Percentiles rank a stretch among this genome's conserved stretches.
Conservation (phyloP, 805 yeast genomes). For the Yarrowia divulgata region DNA sequence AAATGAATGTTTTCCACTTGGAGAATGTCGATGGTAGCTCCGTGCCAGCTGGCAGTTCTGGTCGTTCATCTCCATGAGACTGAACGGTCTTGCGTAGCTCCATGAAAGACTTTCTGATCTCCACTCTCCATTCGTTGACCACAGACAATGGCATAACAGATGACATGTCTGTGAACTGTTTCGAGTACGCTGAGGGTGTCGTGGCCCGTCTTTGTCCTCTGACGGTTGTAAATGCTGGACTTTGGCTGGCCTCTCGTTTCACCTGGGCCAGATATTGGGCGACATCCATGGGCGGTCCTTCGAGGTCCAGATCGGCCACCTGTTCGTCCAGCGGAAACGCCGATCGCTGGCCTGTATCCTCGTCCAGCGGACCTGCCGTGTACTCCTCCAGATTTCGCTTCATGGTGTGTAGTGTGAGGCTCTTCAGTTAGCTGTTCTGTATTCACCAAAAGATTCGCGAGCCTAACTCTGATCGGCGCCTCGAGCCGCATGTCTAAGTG, state of each 20-base stretch:
- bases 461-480: slow-evolving; percentile 1
- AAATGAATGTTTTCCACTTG: slow-evolving; percentile 56
- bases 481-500: background rate
- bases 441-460: slow-evolving; percentile 5
- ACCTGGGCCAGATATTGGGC: slow-evolving; percentile 34
- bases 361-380: slow-evolving; percentile 46
- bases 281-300: slow-evolving; percentile 14
- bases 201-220: background rate
- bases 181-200: slow-evolving; percentile 16
- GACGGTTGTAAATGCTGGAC: slow-evolving; percentile 12
- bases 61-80: background rate
- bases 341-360: slow-evolving; percentile 46
- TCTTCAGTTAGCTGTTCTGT: too few species aligned
- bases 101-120: slow-evolving; percentile 12
- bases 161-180: slow-evolving; percentile 5
- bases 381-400: slow-evolving; percentile 34
- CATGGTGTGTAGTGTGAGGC: background rate
- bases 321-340: slow-evolving; percentile 47
- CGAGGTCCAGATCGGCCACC: slow-evolving; percentile 17
- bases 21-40: slow-evolving; percentile 53
- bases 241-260: slow-evolving; percentile 14
- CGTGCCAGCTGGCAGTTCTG: background rate
- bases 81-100: slow-evolving; percentile 1
- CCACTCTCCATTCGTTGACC: slow-evolving; percentile 30
- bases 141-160: background rate